A percentile compares a stretch with the other conserved stretches of the same genome.
Evolutionary conservation across 129 eudicot genomes (phyloP).

Genomic region (Artemisia tridentata): DNA sequence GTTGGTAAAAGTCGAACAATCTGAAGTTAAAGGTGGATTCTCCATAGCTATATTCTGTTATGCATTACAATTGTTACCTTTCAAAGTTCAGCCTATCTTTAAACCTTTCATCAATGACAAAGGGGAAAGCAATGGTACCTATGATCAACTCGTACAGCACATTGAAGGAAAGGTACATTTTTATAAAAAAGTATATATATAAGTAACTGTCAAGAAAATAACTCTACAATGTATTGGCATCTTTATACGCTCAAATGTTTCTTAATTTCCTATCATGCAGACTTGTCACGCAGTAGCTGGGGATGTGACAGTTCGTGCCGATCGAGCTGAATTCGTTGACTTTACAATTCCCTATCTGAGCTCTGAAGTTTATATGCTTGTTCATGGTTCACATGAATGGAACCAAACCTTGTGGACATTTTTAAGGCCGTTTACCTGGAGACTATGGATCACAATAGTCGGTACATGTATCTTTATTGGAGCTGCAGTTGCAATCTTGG

Average conservation of each 20-base stretch:
- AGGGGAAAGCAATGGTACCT: constrained; percentile 26
- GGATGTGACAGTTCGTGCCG: no score
- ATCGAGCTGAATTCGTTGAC: no score
- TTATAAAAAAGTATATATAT: neutral
- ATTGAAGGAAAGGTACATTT: constrained; percentile 19
- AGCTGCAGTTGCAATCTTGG: neutral
- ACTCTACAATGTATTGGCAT: no score
- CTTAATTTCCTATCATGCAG: no score
- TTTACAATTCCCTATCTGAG: neutral
- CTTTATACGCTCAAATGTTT: no score
- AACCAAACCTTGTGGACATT: neutral
- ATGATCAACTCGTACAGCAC: constrained; percentile 18
- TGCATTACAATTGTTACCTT: neutral
- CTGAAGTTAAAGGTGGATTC: constrained; percentile 23
- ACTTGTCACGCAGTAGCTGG: no score
- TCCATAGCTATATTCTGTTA: constrained; percentile 29
- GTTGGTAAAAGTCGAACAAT: constrained; percentile 2
- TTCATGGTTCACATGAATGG: neutral
- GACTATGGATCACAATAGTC: neutral
- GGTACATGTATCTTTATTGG: neutral
- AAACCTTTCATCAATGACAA: constrained; percentile 16
- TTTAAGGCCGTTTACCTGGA: neutral
- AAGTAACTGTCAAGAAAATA: no score
- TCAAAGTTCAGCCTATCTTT: constrained; percentile 19
- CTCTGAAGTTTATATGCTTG: neutral